These are phyloP conservation scores for Ophiocytium majus DNA, from an alignment of 352 stramenopile species.

Conservation along the genomic window DNA sequence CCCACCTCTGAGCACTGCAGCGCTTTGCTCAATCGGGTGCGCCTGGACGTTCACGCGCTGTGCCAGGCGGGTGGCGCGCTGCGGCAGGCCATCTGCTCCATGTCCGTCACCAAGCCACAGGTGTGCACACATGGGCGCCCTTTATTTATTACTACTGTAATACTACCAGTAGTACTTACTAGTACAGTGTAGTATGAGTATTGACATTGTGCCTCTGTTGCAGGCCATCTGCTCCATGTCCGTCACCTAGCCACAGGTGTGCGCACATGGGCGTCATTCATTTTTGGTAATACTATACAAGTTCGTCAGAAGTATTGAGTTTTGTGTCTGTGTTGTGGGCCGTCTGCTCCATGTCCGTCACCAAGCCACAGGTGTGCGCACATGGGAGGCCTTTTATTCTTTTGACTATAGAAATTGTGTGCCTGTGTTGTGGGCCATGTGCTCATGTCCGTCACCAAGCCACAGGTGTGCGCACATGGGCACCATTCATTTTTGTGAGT, in stretches of 20 bases:
- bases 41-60: not conserved
- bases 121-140: not conserved
- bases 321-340: not conserved
- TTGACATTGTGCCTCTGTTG: not conserved
- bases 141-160: too few species aligned
- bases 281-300: not conserved
- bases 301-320: not conserved
- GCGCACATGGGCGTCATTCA: not conserved
- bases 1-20: not conserved
- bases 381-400: too few species aligned
- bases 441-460: conserved; percentile 12
- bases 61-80: conserved; percentile 7
- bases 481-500: not conserved
- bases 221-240: conserved; percentile 20
- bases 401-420: too few species aligned
- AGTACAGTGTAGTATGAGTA: not conserved
- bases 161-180: too few species aligned
- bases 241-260: not conserved
- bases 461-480: not conserved
- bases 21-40: not conserved
- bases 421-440: not conserved
- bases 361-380: not conserved
- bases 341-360: not conserved
- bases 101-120: conserved; percentile 13
- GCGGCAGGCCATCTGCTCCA: conserved; percentile 18